Base-by-base conservation (phyloP, 148 eudicot species). In the Chenopodium formosanum region DNA sequence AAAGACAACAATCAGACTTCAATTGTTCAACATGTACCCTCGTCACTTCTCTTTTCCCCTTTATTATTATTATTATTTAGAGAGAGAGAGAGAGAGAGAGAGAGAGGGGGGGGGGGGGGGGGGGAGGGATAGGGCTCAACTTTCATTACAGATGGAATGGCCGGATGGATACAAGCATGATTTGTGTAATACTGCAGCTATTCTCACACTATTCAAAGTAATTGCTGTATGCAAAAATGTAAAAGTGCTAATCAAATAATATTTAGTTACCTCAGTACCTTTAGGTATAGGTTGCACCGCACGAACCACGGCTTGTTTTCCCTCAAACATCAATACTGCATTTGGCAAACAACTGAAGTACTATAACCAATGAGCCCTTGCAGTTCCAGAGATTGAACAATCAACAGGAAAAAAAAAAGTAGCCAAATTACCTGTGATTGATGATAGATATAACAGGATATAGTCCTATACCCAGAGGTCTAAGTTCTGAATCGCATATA, bases 401-500 rank as follows among this genome's bases (percentile, higher is more conserved):
- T n/a, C 10, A 34, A 34, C 37, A 34, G 37, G 53, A 67, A 9
- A 47, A 52, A 25, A 37, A n/a, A 37, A 40, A 13, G 9, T 29
- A 62, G 25, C 14, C 7, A 23, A 48, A 52, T 84, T 50, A 92
- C 99, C 99, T 96, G 89, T 96, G 99, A 85, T 96, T 96, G 66
- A 96, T 92, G 75, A 92, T 83, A 77, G 98, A 86, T 83, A 91
- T 78, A 53, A 91, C 89, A 76, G 94, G 92, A 87, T 92, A 96
- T 23, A 96, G 82, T 80, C 98, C 98, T 22, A 95, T 96, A 77
- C 98, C 99, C 44, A 90, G 84, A 20, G 97, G 97, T 79, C 93
- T 91, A 70, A 96, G 82, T 87, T 96, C 99, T 80, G 90, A 80
- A 84, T 96, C 99, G 88, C 93, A 94, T 46, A 96, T 96, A 73